phyloP scores from a whole-genome alignment of 2,329 filamentous ascomycete genomes.

The Fusarium heterosporum region DNA sequence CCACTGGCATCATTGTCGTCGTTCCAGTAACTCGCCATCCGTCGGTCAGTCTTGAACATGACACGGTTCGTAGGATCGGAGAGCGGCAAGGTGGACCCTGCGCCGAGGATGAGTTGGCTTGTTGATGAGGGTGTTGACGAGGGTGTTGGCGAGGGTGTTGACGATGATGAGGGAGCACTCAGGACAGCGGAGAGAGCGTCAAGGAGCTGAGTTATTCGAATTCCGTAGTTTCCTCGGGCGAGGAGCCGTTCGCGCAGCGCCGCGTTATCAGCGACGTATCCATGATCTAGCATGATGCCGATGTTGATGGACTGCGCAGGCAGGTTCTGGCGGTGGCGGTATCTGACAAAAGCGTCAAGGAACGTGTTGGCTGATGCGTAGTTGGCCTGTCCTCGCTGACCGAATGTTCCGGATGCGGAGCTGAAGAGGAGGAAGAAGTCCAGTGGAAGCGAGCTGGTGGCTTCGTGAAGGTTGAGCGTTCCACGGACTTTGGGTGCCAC shows the following conservation, averaged over 20 bases:
- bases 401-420: conserved; percentile 6
- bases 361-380: conserved; percentile 10
- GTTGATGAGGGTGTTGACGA: background rate
- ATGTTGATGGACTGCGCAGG: conserved; percentile 3
- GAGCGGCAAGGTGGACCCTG: conserved; percentile 9
- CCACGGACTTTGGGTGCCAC: conserved; percentile 2
- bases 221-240: conserved; percentile 11
- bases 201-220: conserved; percentile 5
- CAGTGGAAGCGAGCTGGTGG: conserved; percentile 4
- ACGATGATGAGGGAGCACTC: conserved; percentile 2
- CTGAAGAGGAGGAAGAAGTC: conserved; percentile 11
- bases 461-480: conserved; percentile 4
- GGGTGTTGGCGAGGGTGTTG: too few relatives aligned
- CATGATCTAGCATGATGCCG: conserved; percentile 1
- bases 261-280: conserved; percentile 11
- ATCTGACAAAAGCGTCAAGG: conserved; percentile 9
- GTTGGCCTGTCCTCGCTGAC: conserved; percentile 6
- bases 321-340: conserved; percentile 6
- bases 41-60: conserved; percentile 7
- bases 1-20: conserved; percentile 3
- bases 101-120: conserved; percentile 7
- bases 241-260: conserved; percentile 4
- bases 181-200: conserved; percentile 8
- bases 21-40: conserved; percentile 9
- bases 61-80: conserved; percentile 9